Evolutionary conservation across 2,329 filamentous ascomycete species (phyloP).

Genomic region (Xylariaceae sp.): DNA sequence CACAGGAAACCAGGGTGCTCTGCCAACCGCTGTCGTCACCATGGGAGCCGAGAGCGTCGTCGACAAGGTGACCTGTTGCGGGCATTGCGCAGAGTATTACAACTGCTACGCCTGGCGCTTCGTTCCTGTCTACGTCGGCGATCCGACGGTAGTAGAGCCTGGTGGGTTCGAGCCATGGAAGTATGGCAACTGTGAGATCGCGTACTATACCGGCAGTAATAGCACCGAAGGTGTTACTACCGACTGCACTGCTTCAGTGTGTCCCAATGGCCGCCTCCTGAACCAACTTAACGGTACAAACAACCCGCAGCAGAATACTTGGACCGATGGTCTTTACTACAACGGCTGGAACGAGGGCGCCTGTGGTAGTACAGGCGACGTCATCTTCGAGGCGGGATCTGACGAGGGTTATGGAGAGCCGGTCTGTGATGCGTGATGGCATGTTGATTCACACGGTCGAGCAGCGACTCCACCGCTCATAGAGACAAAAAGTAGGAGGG

Average conservation of each 20-base stretch:
- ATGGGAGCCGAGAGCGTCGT: slow-evolving; percentile 20
- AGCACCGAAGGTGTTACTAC: slow-evolving; percentile 5
- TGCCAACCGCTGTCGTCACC: slow-evolving; percentile 23
- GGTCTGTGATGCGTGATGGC: too few species aligned
- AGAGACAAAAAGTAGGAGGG: too few species aligned
- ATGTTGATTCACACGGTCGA: too few species aligned
- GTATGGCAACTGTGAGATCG: slow-evolving; percentile 25
- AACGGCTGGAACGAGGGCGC: slow-evolving; percentile 32
- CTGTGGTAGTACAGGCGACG: slow-evolving; percentile 21
- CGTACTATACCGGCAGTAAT: slow-evolving; percentile 24
- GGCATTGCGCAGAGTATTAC: slow-evolving; percentile 26
- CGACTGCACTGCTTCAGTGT: slow-evolving; percentile 10
- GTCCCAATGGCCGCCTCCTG: slow-evolving; percentile 21
- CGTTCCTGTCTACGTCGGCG: slow-evolving; percentile 20
- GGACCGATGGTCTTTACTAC: slow-evolving; percentile 26
- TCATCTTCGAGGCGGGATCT: slow-evolving; percentile 16
- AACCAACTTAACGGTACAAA: slow-evolving; percentile 15
- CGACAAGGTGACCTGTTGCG: slow-evolving; percentile 30
- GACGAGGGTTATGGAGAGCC: slow-evolving; percentile 24
- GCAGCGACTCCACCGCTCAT: not conserved
- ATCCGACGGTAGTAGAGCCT: slow-evolving; percentile 22
- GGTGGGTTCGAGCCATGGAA: slow-evolving; percentile 32
- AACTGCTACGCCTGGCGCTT: slow-evolving; percentile 32
- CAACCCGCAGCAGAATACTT: slow-evolving; percentile 8
- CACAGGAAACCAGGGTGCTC: not conserved